Conservation (phyloP, 352 stramenopile species). For the Albugo candida region DNA sequence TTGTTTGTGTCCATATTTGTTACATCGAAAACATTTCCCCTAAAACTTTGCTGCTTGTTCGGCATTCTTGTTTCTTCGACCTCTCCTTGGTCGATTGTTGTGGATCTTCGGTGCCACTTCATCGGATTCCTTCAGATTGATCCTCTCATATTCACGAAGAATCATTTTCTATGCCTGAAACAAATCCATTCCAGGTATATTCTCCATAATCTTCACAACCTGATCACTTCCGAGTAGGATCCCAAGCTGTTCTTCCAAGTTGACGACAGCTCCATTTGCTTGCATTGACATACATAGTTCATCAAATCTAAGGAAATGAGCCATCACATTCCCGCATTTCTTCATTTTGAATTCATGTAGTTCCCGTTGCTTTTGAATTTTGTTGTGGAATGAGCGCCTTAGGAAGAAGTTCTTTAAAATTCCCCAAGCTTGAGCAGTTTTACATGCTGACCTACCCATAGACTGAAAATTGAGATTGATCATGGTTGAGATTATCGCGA, state of each 20-base stretch:
- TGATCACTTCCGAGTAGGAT: slow-evolving; percentile 2
- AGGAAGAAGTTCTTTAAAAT: slow-evolving; percentile 9
- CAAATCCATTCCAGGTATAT: background rate
- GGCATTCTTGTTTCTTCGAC: no score
- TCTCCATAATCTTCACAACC: slow-evolving; percentile 4
- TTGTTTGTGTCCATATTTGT: background rate
- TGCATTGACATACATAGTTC: slow-evolving; percentile 7
- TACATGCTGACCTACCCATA: slow-evolving; percentile 3
- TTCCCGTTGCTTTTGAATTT: slow-evolving; percentile 8
- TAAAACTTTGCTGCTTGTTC: background rate
- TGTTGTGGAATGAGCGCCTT: slow-evolving; percentile 9
- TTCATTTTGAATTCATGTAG: slow-evolving; percentile 7
- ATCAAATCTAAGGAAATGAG: slow-evolving; percentile 10
- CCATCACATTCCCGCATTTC: slow-evolving; percentile 5
- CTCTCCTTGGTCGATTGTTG: no score
- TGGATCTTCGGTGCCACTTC: background rate
- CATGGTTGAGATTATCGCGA: slow-evolving; percentile 1
- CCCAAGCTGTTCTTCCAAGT: slow-evolving; percentile 5
- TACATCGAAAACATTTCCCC: background rate
- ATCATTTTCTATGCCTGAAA: slow-evolving; percentile 11
- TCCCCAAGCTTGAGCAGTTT: slow-evolving; percentile 3
- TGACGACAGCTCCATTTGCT: slow-evolving; percentile 3
- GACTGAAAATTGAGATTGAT: background rate
- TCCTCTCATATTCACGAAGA: slow-evolving; percentile 1
- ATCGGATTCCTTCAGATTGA: background rate